These are phyloP conservation scores for Eucalyptus sp. DNA, from an alignment of 345 rosid species.

Conservation along the genomic window DNA sequence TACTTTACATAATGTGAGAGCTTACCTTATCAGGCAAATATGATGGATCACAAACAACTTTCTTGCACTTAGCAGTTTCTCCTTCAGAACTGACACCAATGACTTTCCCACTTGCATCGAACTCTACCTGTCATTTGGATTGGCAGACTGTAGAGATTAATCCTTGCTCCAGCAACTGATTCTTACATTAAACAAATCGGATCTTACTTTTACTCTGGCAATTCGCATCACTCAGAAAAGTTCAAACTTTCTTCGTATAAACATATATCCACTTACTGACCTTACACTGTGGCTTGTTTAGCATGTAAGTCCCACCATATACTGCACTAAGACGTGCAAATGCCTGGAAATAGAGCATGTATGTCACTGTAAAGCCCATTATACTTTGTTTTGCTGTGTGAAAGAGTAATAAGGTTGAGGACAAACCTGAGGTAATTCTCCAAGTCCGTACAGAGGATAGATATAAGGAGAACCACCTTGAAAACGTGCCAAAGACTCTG, in stretches of 20 bases:
- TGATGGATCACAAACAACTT: conserved; percentile 87
- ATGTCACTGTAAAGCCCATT: not conserved
- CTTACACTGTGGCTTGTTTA: conserved; percentile 91
- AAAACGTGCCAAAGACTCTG: conserved; percentile 85
- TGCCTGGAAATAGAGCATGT: conserved; percentile 26
- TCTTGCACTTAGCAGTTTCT: conserved; percentile 94
- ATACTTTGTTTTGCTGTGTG: not conserved
- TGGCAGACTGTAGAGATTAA: not conserved
- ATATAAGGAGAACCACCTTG: conserved; percentile 93
- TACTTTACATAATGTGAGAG: not conserved
- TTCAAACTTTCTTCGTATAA: not conserved
- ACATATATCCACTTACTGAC: conserved; percentile 9
- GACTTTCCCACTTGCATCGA: conserved; percentile 58
- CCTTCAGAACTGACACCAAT: conserved; percentile 74
- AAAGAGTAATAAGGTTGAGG: not conserved
- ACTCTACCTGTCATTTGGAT: conserved; percentile 49
- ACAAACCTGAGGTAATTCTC: conserved; percentile 87
- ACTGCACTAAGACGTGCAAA: conserved; percentile 95
- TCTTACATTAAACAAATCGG: not conserved
- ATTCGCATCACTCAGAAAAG: not conserved
- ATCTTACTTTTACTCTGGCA: not conserved
- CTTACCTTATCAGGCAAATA: conserved; percentile 75
- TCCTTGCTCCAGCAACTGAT: not conserved
- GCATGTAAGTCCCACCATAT: conserved; percentile 97
- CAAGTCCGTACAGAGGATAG: conserved; percentile 83